Evolutionary conservation across 495 filamentous ascomycete species (phyloP).

Genomic region (Geoglossum glabrum): DNA sequence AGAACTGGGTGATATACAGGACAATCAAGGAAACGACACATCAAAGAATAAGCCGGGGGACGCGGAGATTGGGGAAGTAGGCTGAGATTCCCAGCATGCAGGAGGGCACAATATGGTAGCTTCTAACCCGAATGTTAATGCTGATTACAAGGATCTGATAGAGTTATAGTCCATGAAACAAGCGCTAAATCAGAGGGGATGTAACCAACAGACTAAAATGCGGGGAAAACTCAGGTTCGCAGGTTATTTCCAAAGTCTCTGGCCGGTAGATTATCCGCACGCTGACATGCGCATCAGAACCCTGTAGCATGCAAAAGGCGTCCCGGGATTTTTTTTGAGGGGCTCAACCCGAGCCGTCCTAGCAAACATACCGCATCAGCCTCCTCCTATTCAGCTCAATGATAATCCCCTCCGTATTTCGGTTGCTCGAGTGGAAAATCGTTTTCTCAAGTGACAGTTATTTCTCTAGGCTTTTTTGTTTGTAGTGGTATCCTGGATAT

Average conservation of each 20-base stretch:
- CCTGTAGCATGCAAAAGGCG: too few relatives aligned
- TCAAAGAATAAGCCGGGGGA: background rate
- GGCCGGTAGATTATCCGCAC: too few relatives aligned
- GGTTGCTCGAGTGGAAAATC: too few relatives aligned
- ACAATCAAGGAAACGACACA: background rate
- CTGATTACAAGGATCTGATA: background rate
- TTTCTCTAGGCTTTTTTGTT: too few relatives aligned
- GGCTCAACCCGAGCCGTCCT: too few relatives aligned
- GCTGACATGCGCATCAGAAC: too few relatives aligned
- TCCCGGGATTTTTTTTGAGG: too few relatives aligned
- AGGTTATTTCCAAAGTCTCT: background rate
- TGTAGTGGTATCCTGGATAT: too few relatives aligned
- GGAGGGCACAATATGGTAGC: background rate
- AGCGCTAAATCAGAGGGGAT: background rate
- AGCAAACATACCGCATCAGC: too few relatives aligned
- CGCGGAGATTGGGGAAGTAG: background rate
- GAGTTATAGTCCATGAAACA: background rate
- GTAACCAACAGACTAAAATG: background rate
- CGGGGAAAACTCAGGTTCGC: background rate
- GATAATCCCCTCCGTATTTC: too few relatives aligned
- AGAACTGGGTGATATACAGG: constrained; percentile 13
- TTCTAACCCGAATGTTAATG: background rate
- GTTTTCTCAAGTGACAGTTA: too few relatives aligned
- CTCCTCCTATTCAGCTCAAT: too few relatives aligned
- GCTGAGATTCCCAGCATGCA: background rate